Evolutionary conservation across 108 stramenopile species (phyloP), one percentile per base, ranked within the genome.

Genomic region (Nitzschia putrida): DNA sequence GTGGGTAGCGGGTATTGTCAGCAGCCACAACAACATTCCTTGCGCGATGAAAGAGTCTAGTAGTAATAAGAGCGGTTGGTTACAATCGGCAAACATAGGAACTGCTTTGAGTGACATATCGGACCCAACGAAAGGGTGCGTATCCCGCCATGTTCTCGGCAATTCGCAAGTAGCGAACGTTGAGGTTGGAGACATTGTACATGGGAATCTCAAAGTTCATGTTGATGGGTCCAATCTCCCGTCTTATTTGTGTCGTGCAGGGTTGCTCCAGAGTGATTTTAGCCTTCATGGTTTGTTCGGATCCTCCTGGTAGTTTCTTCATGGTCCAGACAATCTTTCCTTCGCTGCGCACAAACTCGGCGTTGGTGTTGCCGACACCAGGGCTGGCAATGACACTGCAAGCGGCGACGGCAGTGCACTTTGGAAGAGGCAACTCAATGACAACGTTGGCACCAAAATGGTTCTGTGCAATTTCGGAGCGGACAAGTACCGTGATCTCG

Each of bases 191-290:
- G 11, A 98, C 99, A 80, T 98, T 99, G 85, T 95, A 99, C 98
- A 99, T 99, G 37, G 99, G 99, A 43, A 99, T 97, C 58, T 99
- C 99, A 74, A 98, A 99, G 73, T 84, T 87, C 92, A 98, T 90
- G 52, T 95, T 91, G 76, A 98, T 91, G 26, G 99, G 99, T 8
- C 98, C 99, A 71, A 99, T 83, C 80, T 99, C 96, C 69, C 89
- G 80, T 58, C 94, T 73, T 52, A 89, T 80, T 58, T 87, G 88
- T 2, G 86, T 81, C n/a, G 94, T 96, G 59, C 85, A 91, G 0
- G 92, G 76, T 52, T 86, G 73, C 41, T 78, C 64, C 42, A 97
- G 69, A 4, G 92, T 77, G 8, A 98, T 76, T 71, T 97, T 96
- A 10, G 87, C 88, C 49, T 86, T 69, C 81, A 99, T 87, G 25